Conservation (phyloP, 352 stramenopile species). For the Phytopythium helicoides region DNA sequence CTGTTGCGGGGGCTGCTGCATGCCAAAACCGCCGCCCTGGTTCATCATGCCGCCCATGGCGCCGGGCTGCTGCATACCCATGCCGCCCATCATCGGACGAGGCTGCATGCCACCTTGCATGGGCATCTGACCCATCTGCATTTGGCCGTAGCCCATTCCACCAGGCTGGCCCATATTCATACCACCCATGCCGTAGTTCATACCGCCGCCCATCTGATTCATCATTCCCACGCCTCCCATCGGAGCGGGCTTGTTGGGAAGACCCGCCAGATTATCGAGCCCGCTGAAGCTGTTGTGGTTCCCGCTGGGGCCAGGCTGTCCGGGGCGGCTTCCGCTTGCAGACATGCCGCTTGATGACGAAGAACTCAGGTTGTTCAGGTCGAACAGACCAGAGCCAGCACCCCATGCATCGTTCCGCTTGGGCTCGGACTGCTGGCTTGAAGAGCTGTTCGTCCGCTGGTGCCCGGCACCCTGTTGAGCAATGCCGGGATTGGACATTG, state of each 20-base stretch:
- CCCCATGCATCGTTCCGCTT: conserved; percentile 77
- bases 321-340: conserved; percentile 20
- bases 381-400: conserved; percentile 71
- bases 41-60: conserved; percentile 67
- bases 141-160: conserved; percentile 27
- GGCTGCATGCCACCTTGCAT: conserved; percentile 47
- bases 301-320: conserved; percentile 21
- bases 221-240: conserved; percentile 43
- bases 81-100: conserved; percentile 29
- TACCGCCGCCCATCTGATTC: conserved; percentile 44
- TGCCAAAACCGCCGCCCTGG: conserved; percentile 37
- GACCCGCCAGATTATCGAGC: conserved; percentile 73
- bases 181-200: conserved; percentile 38
- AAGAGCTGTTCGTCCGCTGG: conserved; percentile 19
- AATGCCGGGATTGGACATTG: conserved; percentile 38
- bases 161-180: conserved; percentile 27
- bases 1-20: conserved; percentile 45
- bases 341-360: conserved; percentile 15
- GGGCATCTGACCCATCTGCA: conserved; percentile 36
- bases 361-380: conserved; percentile 70
- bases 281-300: conserved; percentile 79
- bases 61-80: conserved; percentile 35
- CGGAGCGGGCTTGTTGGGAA: conserved; percentile 60
- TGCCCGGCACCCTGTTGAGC: conserved; percentile 10
- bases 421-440: conserved; percentile 29